These are phyloP conservation scores for Oryza punctata DNA, from an alignment of 176 grass and related monocot genomes.

Conservation along the genomic window DNA sequence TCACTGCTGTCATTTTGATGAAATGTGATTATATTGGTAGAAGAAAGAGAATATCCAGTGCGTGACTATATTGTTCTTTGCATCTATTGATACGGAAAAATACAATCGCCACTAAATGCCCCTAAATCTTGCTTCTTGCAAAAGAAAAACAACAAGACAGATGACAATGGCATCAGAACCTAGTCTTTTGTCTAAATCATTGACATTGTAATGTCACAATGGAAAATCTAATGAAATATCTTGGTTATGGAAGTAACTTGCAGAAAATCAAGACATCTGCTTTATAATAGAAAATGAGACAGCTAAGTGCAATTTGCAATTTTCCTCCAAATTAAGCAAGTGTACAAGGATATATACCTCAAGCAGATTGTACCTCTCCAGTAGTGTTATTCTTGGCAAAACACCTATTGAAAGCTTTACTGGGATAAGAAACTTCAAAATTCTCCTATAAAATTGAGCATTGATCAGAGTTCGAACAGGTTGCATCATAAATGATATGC, in stretches of 20 bases:
- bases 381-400: conserved; percentile 62
- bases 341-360: conserved; percentile 54
- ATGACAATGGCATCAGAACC: background rate
- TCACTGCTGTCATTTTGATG: background rate
- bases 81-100: background rate
- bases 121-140: background rate
- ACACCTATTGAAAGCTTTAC: conserved; percentile 96
- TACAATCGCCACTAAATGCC: conserved; percentile 4
- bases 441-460: conserved; percentile 62
- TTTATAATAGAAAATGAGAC: conserved; percentile 3
- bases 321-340: conserved; percentile 3
- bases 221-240: conserved; percentile 17
- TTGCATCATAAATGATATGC: background rate
- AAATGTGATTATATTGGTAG: conserved; percentile 11
- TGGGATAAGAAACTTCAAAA: conserved; percentile 94
- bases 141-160: background rate
- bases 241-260: conserved; percentile 7
- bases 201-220: background rate
- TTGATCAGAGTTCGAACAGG: conserved; percentile 25
- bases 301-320: background rate
- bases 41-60: background rate
- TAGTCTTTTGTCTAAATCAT: background rate
- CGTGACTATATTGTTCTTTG: background rate
- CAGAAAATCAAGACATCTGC: background rate
- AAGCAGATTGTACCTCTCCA: conserved; percentile 81